Conservation (phyloP, 78 protist species). For the Protostelium mycophagum region DNA sequence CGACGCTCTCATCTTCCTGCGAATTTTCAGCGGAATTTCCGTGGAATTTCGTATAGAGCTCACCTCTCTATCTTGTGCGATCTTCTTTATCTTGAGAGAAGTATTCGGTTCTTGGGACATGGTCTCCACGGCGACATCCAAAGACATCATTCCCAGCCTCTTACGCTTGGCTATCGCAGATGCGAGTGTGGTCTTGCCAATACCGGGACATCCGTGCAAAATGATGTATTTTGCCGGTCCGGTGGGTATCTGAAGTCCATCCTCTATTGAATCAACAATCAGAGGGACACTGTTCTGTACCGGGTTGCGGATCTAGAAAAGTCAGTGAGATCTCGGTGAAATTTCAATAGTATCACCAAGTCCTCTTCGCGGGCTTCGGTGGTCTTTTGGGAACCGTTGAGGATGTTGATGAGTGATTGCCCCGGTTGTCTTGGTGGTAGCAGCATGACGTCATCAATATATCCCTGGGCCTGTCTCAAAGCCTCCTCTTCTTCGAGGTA, state of each 20-base stretch:
- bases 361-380: neutral
- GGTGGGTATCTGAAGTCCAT: neutral
- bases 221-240: neutral
- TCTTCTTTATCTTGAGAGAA: neutral
- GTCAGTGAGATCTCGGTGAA: neutral
- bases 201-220: neutral
- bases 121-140: neutral
- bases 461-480: neutral
- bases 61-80: neutral
- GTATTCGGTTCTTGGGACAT: neutral
- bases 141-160: neutral
- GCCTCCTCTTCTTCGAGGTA: slow-evolving; percentile 24
- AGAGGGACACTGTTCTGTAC: neutral
- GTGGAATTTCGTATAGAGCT: too few relatives aligned
- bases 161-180: neutral
- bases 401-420: neutral
- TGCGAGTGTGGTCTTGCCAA: neutral
- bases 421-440: slow-evolving; percentile 17
- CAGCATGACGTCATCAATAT: neutral
- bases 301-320: neutral
- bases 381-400: neutral
- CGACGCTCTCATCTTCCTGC: neutral
- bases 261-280: neutral
- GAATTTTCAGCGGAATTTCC: too few relatives aligned
- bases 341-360: neutral